Evolutionary conservation across 352 stramenopile species (phyloP), one percentile per base, ranked within the genome.

Genomic region (Phytophthora cryptogea): DNA sequence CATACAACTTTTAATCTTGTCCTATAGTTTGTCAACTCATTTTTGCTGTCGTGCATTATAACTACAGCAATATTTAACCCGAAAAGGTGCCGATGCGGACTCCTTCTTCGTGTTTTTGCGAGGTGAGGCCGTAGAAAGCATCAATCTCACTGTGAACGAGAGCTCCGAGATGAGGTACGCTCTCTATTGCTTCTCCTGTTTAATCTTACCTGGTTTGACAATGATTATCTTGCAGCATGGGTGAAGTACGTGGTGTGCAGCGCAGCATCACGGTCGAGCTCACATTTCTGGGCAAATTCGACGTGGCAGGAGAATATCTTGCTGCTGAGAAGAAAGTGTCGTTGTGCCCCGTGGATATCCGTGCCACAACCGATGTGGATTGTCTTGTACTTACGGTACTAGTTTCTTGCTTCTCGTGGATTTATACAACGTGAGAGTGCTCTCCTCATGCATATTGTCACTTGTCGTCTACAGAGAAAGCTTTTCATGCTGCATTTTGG

Each of bases 291-390:
- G 78, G 78, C 46, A 92, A 91, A 42, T 92, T 90, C 28, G 83
- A 95, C 53, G 69, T 95, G 31, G 81, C 83, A 8, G 83, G 86
- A 43, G 83, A 95, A 72, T 89, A 89, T 60, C 70, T 95, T 10
- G 76, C 78, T 32, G 68, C 71, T n/a, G 75, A 90, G 36, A 88
- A 89, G 54, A 92, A 92, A 49, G 36, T 88, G 13, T 69, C 79
- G 26, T 54, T 71, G 23, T 89, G 77, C 54, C 81, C 85, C 16
- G 76, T 89, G 20, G 85, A 92, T 49, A 88, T 94, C 28, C 80
- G 83, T 32, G 81, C 83, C 7, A 76, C 85, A 20, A 85, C 77
- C 16, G 80, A 91, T 54, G 73, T 91, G 37, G 71, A 80, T 50
- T 89, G 79, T 39, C 81, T 92, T 32, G 79, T 89, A n/a, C 69